phyloP scores from a whole-genome alignment of 768 basidiomycete species.

The Tulasnella sp. region DNA sequence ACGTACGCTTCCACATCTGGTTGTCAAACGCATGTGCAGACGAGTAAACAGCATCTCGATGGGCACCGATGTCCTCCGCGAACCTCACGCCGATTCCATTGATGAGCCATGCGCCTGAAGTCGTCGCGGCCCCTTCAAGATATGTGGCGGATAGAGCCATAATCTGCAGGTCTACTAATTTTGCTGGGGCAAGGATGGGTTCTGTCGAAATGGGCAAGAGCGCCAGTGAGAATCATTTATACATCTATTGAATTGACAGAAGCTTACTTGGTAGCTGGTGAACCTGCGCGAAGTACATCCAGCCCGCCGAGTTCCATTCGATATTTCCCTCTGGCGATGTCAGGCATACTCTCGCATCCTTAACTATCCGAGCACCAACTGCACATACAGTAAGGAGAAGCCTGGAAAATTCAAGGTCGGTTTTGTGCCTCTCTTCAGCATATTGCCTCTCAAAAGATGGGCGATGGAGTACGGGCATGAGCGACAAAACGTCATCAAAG shows the following conservation, averaged over 20 bases:
- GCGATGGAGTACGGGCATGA: slow-evolving; percentile 60
- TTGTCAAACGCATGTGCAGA: slow-evolving; percentile 39
- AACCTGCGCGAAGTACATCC: slow-evolving; percentile 55
- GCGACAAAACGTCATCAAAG: slow-evolving; percentile 47
- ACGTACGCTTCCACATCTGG: slow-evolving; percentile 70
- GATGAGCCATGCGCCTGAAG: slow-evolving; percentile 42
- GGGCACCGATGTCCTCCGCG: slow-evolving; percentile 38
- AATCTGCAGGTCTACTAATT: slow-evolving; percentile 61
- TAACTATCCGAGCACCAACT: slow-evolving; percentile 44
- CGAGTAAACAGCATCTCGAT: slow-evolving; percentile 45
- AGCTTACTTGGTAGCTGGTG: slow-evolving; percentile 44
- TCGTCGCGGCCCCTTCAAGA: slow-evolving; percentile 36
- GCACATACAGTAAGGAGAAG: slow-evolving; percentile 65
- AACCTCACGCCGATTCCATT: slow-evolving; percentile 28
- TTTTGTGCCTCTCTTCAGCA: slow-evolving; percentile 39
- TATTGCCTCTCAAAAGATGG: slow-evolving; percentile 51
- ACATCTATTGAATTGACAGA: slow-evolving; percentile 32
- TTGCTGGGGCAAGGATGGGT: slow-evolving; percentile 33
- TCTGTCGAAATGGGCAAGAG: no score
- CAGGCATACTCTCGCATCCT: slow-evolving; percentile 47
- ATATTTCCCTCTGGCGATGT: slow-evolving; percentile 31
- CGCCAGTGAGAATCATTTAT: no score
- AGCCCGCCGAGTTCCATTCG: slow-evolving; percentile 42
- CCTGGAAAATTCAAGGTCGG: slow-evolving; percentile 43
- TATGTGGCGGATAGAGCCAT: slow-evolving; percentile 36